phyloP scores from a whole-genome alignment of 2,329 filamentous ascomycete genomes.

The Zasmidium cellare region DNA sequence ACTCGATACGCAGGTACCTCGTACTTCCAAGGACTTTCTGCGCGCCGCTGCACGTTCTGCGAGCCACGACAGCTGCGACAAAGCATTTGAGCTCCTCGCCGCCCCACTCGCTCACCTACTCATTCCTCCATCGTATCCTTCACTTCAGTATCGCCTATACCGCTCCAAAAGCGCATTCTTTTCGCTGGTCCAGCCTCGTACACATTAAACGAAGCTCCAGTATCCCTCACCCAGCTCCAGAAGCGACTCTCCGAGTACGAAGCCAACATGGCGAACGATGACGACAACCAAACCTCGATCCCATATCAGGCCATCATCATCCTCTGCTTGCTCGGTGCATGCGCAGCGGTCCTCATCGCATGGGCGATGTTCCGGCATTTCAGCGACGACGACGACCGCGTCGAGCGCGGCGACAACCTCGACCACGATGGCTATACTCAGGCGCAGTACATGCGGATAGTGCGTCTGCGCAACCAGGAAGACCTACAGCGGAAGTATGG shows the following conservation, averaged over 20 bases:
- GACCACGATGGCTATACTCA: constrained; percentile 20
- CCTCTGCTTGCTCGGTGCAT: constrained; percentile 23
- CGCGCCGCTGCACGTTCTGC: background rate
- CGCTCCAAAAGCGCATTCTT: no score
- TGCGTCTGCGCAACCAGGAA: constrained; percentile 24
- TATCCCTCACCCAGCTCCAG: no score
- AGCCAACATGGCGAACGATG: constrained; percentile 3
- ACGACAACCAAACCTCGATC: constrained; percentile 12
- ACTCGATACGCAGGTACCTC: background rate
- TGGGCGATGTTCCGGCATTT: constrained; percentile 24
- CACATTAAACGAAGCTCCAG: no score
- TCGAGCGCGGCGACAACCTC: background rate
- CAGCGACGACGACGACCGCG: constrained; percentile 3
- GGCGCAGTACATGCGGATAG: constrained; percentile 26
- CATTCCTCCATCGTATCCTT: background rate
- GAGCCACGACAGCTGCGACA: background rate
- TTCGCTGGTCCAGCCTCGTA: no score
- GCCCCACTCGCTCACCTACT: background rate
- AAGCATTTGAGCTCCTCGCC: background rate
- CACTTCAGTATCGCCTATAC: background rate
- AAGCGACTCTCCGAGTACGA: background rate
- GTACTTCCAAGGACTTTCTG: background rate
- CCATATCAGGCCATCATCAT: constrained; percentile 23
- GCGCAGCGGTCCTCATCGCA: constrained; percentile 17
- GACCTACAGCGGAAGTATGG: constrained; percentile 19